Percentiles rank a stretch among this genome's conserved stretches.
Conservation (phyloP, 129 eudicot genomes). For the Flaveria brownii region DNA sequence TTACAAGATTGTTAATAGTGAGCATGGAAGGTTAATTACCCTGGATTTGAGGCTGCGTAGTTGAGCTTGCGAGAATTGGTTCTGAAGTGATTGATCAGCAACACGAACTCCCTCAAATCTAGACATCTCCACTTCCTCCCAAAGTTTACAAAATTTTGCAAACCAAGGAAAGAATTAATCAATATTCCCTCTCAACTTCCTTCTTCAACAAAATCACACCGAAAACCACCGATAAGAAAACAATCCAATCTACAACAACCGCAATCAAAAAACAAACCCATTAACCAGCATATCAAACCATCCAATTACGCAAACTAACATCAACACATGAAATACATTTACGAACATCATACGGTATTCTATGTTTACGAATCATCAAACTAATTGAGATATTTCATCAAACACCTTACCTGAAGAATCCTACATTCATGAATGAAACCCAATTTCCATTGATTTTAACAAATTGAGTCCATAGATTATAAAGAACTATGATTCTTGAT, state of each 20-base stretch:
- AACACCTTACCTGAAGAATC: slow-evolving; percentile 32
- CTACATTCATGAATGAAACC: slow-evolving; percentile 20
- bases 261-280: slow-evolving; percentile 19
- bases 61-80: slow-evolving; percentile 90
- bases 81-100: slow-evolving; percentile 85
- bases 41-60: slow-evolving; percentile 76
- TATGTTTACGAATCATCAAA: slow-evolving; percentile 2
- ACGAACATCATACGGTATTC: slow-evolving; percentile 7
- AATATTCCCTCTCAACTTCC: slow-evolving; percentile 11
- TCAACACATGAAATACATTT: neutral
- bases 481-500: slow-evolving; percentile 20
- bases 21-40: slow-evolving; percentile 32
- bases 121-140: slow-evolving; percentile 67
- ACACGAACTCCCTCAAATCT: slow-evolving; percentile 75
- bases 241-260: slow-evolving; percentile 24
- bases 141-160: slow-evolving; percentile 42
- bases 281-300: neutral
- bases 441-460: slow-evolving; percentile 12
- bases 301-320: slow-evolving; percentile 8
- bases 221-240: neutral
- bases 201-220: slow-evolving; percentile 24
- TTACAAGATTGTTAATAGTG: neutral
- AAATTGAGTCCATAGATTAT: slow-evolving; percentile 8
- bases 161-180: slow-evolving; percentile 42
- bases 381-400: slow-evolving; percentile 6